These are phyloP conservation scores for Sphaerulina vaccinii DNA, from an alignment of 2,329 filamentous ascomycete genomes.

Conservation along the genomic window DNA sequence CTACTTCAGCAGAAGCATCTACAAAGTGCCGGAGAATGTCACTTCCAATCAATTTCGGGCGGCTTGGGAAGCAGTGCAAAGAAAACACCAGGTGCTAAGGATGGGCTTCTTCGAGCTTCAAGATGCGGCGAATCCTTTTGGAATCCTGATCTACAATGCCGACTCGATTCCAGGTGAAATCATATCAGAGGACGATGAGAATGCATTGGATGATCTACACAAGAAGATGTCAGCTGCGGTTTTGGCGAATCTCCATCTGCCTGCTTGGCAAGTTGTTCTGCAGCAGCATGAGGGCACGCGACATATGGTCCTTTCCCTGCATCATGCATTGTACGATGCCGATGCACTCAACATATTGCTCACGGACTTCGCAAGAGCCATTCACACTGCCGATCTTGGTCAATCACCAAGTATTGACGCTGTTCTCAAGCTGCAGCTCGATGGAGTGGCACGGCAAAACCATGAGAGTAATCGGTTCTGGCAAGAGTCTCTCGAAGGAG, in stretches of 20 bases:
- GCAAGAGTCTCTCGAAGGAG: conserved; percentile 47
- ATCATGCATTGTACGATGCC: conserved; percentile 87
- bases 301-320: conserved; percentile 56
- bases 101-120: conserved; percentile 68
- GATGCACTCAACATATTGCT: conserved; percentile 68
- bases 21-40: conserved; percentile 48
- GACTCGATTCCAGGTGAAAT: conserved; percentile 7
- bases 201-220: conserved; percentile 3
- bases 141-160: conserved; percentile 66
- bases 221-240: conserved; percentile 31
- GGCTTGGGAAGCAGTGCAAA: conserved; percentile 60
- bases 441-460: conserved; percentile 9
- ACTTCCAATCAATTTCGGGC: conserved; percentile 45
- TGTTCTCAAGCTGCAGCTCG: conserved; percentile 45
- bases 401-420: conserved; percentile 40
- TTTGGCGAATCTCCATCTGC: conserved; percentile 49
- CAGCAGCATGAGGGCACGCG: conserved; percentile 31
- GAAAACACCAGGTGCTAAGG: conserved; percentile 68
- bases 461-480: conserved; percentile 55
- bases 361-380: conserved; percentile 52
- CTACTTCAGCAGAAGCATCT: conserved; percentile 73
- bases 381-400: conserved; percentile 34
- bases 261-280: conserved; percentile 64
- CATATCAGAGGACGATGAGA: neutral
- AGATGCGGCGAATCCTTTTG: conserved; percentile 62